A percentile compares a stretch with the other conserved stretches of the same genome.
Evolutionary conservation across 495 filamentous ascomycete genomes (phyloP).

Genomic region (Hypoxylon trugodes): DNA sequence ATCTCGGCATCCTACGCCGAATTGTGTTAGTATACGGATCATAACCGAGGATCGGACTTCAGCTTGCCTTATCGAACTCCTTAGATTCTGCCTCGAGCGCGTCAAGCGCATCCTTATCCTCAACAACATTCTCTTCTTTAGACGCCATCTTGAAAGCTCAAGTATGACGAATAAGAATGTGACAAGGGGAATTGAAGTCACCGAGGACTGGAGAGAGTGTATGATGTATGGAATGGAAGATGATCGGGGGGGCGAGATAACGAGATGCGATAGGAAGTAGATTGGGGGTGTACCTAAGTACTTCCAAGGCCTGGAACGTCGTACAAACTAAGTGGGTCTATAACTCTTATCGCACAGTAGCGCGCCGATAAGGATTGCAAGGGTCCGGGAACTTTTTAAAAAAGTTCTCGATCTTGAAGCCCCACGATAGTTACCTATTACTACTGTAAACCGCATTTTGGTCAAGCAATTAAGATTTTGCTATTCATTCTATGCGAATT

Average conservation of each 20-base stretch:
- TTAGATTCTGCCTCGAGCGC: conserved; percentile 85
- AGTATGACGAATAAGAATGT: not conserved
- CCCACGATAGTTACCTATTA: conserved; percentile 21
- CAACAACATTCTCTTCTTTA: conserved; percentile 39
- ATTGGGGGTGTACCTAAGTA: not conserved
- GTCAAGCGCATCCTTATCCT: conserved; percentile 83
- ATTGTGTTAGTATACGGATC: conserved; percentile 21
- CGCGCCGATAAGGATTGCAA: conserved; percentile 21
- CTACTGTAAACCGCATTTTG: not conserved
- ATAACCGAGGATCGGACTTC: not conserved
- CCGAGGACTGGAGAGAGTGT: not conserved
- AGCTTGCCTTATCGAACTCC: conserved; percentile 83
- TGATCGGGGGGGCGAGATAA: conserved; percentile 15
- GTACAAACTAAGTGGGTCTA: not conserved
- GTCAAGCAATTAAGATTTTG: not conserved
- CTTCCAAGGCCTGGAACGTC: not conserved
- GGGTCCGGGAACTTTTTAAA: conserved; percentile 22
- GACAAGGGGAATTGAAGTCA: not conserved
- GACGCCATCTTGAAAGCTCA: conserved; percentile 25
- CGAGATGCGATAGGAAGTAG: conserved; percentile 24
- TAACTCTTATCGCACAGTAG: conserved; percentile 12
- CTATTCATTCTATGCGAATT: not conserved
- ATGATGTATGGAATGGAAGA: not conserved
- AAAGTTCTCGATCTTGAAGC: conserved; percentile 32
- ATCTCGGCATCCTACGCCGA: conserved; percentile 86